phyloP scores from a whole-genome alignment of 169 alveolate species.

The Cryptosporidium sp. region DNA sequence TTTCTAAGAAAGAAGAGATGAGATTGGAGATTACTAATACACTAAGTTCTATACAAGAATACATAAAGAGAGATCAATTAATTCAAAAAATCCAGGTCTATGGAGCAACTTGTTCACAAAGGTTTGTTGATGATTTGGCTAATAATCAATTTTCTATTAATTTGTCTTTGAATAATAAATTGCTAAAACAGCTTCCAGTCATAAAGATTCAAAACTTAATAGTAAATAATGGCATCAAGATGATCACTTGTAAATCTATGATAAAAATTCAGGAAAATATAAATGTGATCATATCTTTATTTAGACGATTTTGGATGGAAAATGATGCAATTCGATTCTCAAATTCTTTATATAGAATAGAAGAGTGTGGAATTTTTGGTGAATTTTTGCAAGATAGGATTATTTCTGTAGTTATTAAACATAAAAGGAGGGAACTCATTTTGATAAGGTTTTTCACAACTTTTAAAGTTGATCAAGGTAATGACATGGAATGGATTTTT shows the following conservation, averaged over 20 bases:
- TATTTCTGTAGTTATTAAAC: background rate
- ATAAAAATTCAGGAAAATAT: background rate
- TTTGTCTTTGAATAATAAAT: background rate
- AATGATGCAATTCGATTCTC: background rate
- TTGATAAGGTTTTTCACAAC: conserved; percentile 18
- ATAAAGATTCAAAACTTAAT: background rate
- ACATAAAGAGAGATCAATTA: conserved; percentile 10
- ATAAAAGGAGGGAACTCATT: background rate
- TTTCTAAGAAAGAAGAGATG: background rate
- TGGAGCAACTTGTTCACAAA: background rate
- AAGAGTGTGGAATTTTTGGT: background rate
- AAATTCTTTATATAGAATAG: background rate
- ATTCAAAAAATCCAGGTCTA: background rate
- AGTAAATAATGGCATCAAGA: background rate
- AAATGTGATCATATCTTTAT: background rate
- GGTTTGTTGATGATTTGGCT: background rate
- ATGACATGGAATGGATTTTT: conserved; percentile 21
- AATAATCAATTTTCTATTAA: conserved; percentile 18
- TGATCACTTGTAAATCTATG: background rate
- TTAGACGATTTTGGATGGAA: conserved; percentile 6
- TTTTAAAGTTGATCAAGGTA: background rate
- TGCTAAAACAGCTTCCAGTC: background rate
- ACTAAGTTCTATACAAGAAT: background rate
- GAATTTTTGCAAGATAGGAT: background rate
- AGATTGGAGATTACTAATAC: background rate